phyloP scores from a whole-genome alignment of 257 asterid genomes.

The Solanum chaucha region DNA sequence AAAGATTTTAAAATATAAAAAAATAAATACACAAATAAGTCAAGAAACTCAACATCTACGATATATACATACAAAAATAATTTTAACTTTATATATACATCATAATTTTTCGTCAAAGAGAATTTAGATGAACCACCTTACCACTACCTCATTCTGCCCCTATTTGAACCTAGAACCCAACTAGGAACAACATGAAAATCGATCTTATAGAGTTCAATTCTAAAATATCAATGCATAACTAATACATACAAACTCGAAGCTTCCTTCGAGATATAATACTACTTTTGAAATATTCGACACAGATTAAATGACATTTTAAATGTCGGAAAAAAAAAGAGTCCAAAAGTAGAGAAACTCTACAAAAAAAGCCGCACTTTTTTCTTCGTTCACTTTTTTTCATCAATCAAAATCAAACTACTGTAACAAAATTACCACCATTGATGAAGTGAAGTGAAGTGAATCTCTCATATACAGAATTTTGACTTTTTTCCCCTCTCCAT shows the following conservation, averaged over 20 bases:
- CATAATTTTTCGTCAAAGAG: accelerated
- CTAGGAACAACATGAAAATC: accelerated
- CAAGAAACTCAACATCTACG: neutral
- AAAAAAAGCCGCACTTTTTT: neutral
- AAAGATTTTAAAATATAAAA: accelerated
- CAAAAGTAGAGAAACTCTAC: neutral
- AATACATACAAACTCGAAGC: neutral
- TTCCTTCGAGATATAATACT: neutral
- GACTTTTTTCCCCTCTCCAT: neutral
- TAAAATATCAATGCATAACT: neutral
- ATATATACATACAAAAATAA: accelerated
- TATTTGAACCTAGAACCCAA: no score
- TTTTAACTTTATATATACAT: no score
- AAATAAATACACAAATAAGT: no score
- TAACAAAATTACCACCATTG: neutral
- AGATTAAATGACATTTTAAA: accelerated
- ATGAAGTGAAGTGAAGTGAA: neutral
- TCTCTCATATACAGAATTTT: neutral
- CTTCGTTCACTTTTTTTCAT: neutral
- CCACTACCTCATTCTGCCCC: neutral
- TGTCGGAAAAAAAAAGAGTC: neutral
- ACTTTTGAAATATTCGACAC: neutral
- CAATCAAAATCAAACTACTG: neutral
- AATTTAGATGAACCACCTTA: no score
- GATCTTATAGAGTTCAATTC: neutral